Percentiles rank a stretch among this genome's conserved stretches.
Evolutionary conservation across 2,329 filamentous ascomycete genomes (phyloP).

Genomic region (Pestalotiopsis sp.): DNA sequence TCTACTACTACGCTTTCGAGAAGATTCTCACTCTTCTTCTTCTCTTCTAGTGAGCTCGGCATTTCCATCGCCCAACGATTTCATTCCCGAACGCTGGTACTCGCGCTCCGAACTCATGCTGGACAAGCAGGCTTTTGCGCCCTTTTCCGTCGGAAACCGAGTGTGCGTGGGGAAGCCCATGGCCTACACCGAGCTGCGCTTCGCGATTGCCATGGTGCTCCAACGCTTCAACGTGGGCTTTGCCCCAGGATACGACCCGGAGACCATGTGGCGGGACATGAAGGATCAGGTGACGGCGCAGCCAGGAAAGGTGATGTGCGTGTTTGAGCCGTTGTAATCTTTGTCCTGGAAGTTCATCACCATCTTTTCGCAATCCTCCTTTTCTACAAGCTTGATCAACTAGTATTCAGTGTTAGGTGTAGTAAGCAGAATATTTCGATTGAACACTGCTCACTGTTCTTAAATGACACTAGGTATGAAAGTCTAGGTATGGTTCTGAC

Average conservation of each 20-base stretch:
- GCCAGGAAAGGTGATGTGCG: not conserved
- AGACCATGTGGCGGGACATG: not conserved
- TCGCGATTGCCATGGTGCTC: slow-evolving; percentile 17
- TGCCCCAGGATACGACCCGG: slow-evolving; percentile 11
- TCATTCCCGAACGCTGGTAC: slow-evolving; percentile 41
- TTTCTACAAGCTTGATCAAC: too few relatives aligned
- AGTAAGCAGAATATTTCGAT: too few relatives aligned
- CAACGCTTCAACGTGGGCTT: slow-evolving; percentile 20
- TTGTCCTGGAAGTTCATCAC: too few relatives aligned
- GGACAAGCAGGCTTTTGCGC: not conserved
- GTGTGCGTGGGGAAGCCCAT: slow-evolving; percentile 21
- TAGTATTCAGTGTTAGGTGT: too few relatives aligned
- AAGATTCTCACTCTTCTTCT: slow-evolving; percentile 5
- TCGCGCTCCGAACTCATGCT: slow-evolving; percentile 14
- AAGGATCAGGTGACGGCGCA: slow-evolving; percentile 5
- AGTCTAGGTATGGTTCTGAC: too few relatives aligned
- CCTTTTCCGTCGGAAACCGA: not conserved
- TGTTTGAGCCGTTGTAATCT: not conserved
- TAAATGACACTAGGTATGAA: too few relatives aligned
- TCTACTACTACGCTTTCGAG: not conserved
- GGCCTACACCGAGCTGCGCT: slow-evolving; percentile 19
- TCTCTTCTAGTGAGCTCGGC: not conserved
- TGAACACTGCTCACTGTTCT: too few relatives aligned
- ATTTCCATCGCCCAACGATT: slow-evolving; percentile 32
- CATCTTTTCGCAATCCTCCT: too few relatives aligned